A percentile compares a stretch with the other conserved stretches of the same genome.
Evolutionary conservation across 1,139 yeast species (phyloP).

Genomic region (Hemisphaericaspora subhashii): DNA sequence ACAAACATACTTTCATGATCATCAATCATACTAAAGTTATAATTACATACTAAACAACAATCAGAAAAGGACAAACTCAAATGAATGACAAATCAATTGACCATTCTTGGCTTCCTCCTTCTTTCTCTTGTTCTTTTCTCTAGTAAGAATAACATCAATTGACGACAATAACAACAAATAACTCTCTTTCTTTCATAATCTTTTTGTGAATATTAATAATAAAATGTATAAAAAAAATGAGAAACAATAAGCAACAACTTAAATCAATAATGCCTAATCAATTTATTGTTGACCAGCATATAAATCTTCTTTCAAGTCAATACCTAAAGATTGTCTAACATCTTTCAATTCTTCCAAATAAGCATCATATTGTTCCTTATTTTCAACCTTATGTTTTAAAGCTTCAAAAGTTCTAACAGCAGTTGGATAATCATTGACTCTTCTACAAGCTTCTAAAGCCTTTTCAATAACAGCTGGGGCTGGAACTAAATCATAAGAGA

Average conservation of each 20-base stretch:
- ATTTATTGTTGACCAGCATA: constrained; percentile 33
- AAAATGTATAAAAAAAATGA: not conserved
- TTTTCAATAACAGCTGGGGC: constrained; percentile 95
- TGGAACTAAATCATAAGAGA: constrained; percentile 97
- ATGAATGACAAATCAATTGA: too few species aligned
- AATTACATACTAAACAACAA: not conserved
- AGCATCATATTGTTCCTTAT: constrained; percentile 89
- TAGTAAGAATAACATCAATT: too few species aligned
- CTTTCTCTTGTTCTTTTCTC: too few species aligned
- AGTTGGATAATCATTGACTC: constrained; percentile 98
- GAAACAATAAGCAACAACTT: too few species aligned
- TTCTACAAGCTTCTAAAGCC: constrained; percentile 97
- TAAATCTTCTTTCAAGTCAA: constrained; percentile 91
- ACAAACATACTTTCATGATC: not conserved
- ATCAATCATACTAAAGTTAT: not conserved
- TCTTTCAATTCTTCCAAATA: constrained; percentile 94
- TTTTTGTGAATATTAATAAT: not conserved
- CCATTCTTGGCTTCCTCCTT: too few species aligned
- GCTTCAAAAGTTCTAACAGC: constrained; percentile 98
- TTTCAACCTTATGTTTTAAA: constrained; percentile 92
- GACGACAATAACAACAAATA: too few species aligned
- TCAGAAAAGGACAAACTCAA: not conserved
- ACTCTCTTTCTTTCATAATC: too few species aligned
- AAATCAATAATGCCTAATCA: not conserved
- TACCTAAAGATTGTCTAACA: constrained; percentile 87